These are phyloP conservation scores for Mycosphaerella sp. DNA, from an alignment of 2,329 filamentous ascomycete genomes.

Conservation along the genomic window DNA sequence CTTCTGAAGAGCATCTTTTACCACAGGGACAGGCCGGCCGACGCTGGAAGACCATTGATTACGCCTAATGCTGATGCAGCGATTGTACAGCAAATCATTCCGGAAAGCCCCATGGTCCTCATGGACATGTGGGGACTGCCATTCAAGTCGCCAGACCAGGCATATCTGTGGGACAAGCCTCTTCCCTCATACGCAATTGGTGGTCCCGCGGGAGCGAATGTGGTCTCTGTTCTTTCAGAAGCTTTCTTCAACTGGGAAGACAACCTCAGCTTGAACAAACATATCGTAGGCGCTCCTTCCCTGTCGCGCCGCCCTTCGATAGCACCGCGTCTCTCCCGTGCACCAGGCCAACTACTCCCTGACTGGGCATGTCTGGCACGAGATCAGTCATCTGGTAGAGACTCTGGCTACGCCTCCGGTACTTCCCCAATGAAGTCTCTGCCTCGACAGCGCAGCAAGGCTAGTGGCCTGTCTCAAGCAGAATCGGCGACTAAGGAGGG, in stretches of 20 bases:
- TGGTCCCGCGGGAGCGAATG: conserved; percentile 48
- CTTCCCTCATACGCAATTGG: conserved; percentile 59
- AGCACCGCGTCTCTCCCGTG: conserved; percentile 26
- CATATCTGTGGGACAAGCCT: conserved; percentile 63
- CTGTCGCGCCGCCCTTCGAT: conserved; percentile 26
- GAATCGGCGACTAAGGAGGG: conserved; percentile 9
- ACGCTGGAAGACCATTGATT: conserved; percentile 56
- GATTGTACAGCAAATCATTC: conserved; percentile 61
- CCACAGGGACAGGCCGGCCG: conserved; percentile 35
- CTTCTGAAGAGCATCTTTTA: conserved; percentile 76
- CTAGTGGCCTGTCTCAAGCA: conserved; percentile 21
- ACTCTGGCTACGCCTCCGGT: conserved; percentile 32
- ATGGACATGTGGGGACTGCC: conserved; percentile 80
- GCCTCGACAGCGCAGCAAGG: conserved; percentile 23
- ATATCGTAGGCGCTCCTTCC: conserved; percentile 46
- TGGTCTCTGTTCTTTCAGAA: conserved; percentile 68
- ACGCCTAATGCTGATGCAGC: conserved; percentile 50
- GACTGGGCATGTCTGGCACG: conserved; percentile 28
- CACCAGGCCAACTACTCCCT: conserved; percentile 26
- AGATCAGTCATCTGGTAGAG: conserved; percentile 28
- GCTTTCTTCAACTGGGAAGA: conserved; percentile 72
- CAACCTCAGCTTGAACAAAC: conserved; percentile 64
- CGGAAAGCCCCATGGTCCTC: conserved; percentile 59
- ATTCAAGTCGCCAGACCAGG: conserved; percentile 56
- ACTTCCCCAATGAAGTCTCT: conserved; percentile 18